Evolutionary conservation across 192 early-diverging fungal genomes (phyloP).

Genomic region (Backusella macrospora): DNA sequence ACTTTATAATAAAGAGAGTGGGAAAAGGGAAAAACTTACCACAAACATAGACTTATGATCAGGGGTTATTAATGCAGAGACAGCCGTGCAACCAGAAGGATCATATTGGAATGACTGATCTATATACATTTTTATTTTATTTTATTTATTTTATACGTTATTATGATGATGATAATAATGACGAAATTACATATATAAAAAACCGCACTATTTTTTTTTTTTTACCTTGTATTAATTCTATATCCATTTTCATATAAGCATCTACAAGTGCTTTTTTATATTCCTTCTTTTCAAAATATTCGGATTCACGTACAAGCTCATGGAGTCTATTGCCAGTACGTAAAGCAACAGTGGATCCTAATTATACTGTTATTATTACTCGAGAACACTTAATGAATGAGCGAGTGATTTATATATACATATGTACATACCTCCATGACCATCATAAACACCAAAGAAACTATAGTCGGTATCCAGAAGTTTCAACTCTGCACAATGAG

Average conservation of each 20-base stretch:
- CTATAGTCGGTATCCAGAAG: conserved; percentile 66
- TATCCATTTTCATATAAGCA: conserved; percentile 84
- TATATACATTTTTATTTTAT: conserved; percentile 30
- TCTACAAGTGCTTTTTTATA: conserved; percentile 80
- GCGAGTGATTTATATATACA: not conserved
- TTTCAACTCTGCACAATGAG: conserved; percentile 85
- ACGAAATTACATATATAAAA: too few species aligned
- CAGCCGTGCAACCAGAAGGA: conserved; percentile 96
- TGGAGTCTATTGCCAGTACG: conserved; percentile 85
- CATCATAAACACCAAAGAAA: conserved; percentile 98
- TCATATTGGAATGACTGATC: conserved; percentile 80
- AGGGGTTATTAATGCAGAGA: conserved; percentile 82
- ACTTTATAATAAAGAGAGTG: not conserved
- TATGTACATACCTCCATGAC: conserved; percentile 79
- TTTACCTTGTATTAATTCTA: conserved; percentile 73
- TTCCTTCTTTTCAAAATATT: conserved; percentile 66
- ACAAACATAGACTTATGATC: conserved; percentile 75
- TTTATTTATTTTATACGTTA: not conserved
- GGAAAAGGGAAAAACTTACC: conserved; percentile 41
- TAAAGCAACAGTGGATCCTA: conserved; percentile 79
- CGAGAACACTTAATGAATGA: not conserved
- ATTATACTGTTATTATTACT: not conserved
- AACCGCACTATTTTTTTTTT: not conserved
- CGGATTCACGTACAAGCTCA: conserved; percentile 64
- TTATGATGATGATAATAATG: not conserved